Percentiles rank a stretch among this genome's conserved stretches.
phyloP scores from a whole-genome alignment of 495 filamentous ascomycete species.

The Podospora tetraspora region DNA sequence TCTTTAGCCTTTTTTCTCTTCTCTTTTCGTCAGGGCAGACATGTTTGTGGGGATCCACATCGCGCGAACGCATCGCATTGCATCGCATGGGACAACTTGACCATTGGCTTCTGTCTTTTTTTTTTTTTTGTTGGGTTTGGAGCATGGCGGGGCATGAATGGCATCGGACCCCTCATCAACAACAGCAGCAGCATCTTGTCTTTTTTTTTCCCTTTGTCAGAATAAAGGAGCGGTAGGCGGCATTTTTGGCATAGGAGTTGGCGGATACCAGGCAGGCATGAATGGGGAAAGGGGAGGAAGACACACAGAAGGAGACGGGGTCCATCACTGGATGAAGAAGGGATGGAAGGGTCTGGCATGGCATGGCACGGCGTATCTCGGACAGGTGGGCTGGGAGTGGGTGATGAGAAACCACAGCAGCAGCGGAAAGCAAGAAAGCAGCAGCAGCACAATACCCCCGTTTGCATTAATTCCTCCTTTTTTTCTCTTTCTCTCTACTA shows the following conservation, averaged over 20 bases:
- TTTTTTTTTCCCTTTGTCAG: background rate
- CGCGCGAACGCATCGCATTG: background rate
- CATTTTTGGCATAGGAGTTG: background rate
- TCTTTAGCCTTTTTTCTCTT: background rate
- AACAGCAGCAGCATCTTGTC: background rate
- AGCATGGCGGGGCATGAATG: background rate
- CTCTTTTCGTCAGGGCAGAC: background rate
- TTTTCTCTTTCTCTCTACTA: background rate
- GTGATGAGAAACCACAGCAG: background rate
- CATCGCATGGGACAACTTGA: background rate
- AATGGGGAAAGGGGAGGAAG: background rate
- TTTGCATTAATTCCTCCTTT: background rate
- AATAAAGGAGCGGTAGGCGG: background rate
- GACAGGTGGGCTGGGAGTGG: background rate
- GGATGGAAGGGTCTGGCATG: background rate
- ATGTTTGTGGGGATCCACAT: background rate
- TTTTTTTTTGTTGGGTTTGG: background rate
- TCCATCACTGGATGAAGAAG: background rate
- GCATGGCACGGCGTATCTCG: background rate
- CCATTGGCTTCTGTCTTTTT: background rate
- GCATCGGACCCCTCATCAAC: background rate
- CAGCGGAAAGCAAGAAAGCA: background rate
- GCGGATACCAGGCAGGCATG: background rate
- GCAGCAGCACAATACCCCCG: background rate
- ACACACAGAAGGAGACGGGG: background rate